Base-by-base conservation (phyloP, 495 filamentous ascomycete species). In the Neurospora sp. region DNA sequence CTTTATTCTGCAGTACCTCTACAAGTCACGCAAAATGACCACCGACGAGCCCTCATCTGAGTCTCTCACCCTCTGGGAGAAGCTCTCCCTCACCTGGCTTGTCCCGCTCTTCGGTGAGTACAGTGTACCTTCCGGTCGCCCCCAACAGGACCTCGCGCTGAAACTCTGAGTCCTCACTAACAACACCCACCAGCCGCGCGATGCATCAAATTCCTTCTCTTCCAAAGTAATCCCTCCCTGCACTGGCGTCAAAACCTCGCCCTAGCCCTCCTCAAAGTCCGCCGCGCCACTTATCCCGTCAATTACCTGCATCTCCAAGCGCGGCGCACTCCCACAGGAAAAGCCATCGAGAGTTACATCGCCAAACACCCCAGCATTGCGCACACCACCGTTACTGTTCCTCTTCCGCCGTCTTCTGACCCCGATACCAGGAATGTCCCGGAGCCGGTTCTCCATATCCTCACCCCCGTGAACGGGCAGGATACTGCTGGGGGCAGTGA, bases 161-260 rank as follows among this genome's bases (percentile, higher is more conserved):
- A n/a, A n/a, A n/a, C n/a, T n/a, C n/a, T n/a, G n/a, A n/a, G n/a
- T n/a, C n/a, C n/a, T n/a, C n/a, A 35, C 54, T 66, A 66, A 66
- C 54, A 66, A 66, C 54, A 66, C 12, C 54, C 12, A 31, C 54
- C 54, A 62, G 54, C 27, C 6, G 14, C 27, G 2, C 46, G 46
- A 2, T 54, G 20, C 46, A 54, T 54, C 46, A 11, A 23, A 12
- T 62, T 35, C 27, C 54, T 62, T 6, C 12, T 62, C 27, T 23
- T 75, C 18, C 71, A 72, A 2, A 8, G 35, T 5, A 74, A 72
- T 35, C 14, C 66, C 4, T 14, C 20, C n/a, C 75, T 78, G 4
- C 76, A 77, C 39, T 76, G 71, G 73, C 76, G 75, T 0, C 76
- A 78, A 71, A 39, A 48, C 2, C 59, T 76, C n/a, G 76, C 76